Base-by-base conservation (phyloP, 768 basidiomycete genomes). In the Gautieria morchelliformis region DNA sequence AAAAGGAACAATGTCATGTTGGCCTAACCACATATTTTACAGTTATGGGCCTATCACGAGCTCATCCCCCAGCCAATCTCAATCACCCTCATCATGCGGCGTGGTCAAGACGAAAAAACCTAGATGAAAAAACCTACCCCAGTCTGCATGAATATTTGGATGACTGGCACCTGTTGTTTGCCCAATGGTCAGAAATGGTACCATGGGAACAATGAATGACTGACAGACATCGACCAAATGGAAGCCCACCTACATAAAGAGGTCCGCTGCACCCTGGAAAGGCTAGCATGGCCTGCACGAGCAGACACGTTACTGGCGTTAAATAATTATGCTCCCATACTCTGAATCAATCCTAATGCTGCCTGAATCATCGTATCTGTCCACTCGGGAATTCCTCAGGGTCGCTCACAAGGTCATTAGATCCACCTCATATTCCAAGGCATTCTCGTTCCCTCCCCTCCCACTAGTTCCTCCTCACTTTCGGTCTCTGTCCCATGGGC, bases 271-370 rank as follows among this genome's bases (percentile, higher is more conserved):
- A 40, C 39, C 17, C 39, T 9, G 39, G 39, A 17, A 40, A 9
- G 9, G 17, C 17, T 40, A 9, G 39, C 9, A 40, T 40, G 39
- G 39, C 39, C 9, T 40, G 39, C 9, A 9, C 39, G 9, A 17
- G 9, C 39, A 40, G 39, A 17, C 39, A 40, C 9, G 9, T 9
- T 9, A 9, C 39, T 40, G 9, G 39, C 17, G 17, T 40, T 40
- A 40, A 12, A 52, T 59, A 40, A 60, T 58, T 3, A 56, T 32
- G 49, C 63, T 61, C n/a, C 52, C 48, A 1, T 60, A 55, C 0
- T 62, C 62, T 30, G 54, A 55, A n/a, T 55, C 54, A 1, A 63
- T n/a, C 9, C 63, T 54, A 48, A 61, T 62, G 4, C 63, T 60
- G 1, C 52, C 58, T 0, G 46, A 22, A 0, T 12, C n/a, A 12